A percentile compares a stretch with the other conserved stretches of the same genome.
These are phyloP conservation scores for Penicillium angulare DNA, from an alignment of 495 filamentous ascomycete genomes.

Conservation along the genomic window DNA sequence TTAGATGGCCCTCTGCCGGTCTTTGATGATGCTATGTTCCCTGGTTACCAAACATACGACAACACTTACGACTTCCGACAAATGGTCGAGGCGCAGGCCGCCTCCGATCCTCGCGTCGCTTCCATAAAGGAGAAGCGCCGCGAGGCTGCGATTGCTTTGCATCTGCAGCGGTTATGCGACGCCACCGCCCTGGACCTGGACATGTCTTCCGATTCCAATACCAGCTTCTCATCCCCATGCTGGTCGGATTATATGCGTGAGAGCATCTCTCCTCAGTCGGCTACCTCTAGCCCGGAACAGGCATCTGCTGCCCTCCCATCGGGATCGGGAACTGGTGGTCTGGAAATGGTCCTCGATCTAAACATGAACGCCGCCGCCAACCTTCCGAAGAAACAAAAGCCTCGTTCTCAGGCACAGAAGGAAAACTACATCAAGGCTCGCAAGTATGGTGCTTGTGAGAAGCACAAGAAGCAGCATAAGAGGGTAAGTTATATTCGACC, in stretches of 20 bases:
- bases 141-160: constrained; percentile 43
- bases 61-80: constrained; percentile 29
- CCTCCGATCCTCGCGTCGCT: constrained; percentile 29
- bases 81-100: constrained; percentile 42
- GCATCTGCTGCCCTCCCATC: constrained; percentile 16
- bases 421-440: constrained; percentile 50
- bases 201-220: constrained; percentile 32
- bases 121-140: constrained; percentile 46
- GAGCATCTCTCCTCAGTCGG: constrained; percentile 22
- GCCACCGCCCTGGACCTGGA: constrained; percentile 28
- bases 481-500: constrained; percentile 29
- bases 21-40: constrained; percentile 27
- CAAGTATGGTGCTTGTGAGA: constrained; percentile 46
- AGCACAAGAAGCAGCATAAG: constrained; percentile 50
- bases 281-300: constrained; percentile 20
- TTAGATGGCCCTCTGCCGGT: constrained; percentile 23
- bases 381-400: constrained; percentile 47
- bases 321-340: constrained; percentile 24
- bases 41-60: constrained; percentile 21
- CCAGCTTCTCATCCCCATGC: constrained; percentile 37
- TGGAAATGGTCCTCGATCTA: constrained; percentile 47
- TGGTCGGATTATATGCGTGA: constrained; percentile 35
- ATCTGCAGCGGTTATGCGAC: constrained; percentile 40
- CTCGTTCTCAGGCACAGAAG: constrained; percentile 43
- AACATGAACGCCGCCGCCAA: constrained; percentile 47